Evolutionary conservation across 2,329 filamentous ascomycete species (phyloP).

Genomic region (Fusarium sambucinum): DNA sequence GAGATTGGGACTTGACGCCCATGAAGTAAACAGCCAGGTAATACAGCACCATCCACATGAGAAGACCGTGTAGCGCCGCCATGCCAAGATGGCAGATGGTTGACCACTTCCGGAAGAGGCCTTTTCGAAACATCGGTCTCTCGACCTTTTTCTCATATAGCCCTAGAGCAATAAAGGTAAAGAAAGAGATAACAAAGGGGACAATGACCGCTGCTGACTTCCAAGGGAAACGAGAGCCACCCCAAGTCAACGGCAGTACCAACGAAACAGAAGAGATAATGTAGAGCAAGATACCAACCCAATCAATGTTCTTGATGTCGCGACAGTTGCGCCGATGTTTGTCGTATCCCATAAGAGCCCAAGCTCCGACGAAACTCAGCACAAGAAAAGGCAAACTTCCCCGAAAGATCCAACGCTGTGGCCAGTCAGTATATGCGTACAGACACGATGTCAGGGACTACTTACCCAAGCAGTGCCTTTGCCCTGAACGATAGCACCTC

Average conservation of each 20-base stretch:
- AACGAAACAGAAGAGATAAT: conserved; percentile 36
- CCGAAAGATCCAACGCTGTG: conserved; percentile 54
- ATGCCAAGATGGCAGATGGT: conserved; percentile 40
- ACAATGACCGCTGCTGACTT: conserved; percentile 59
- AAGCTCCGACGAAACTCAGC: conserved; percentile 40
- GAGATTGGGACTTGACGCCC: conserved; percentile 38
- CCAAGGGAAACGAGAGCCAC: conserved; percentile 41
- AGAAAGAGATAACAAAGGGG: conserved; percentile 67
- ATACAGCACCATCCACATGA: conserved; percentile 50
- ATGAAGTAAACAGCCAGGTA: conserved; percentile 48
- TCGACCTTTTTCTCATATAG: conserved; percentile 33
- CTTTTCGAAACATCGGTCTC: conserved; percentile 44
- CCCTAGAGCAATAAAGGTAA: conserved; percentile 56
- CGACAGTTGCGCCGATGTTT: conserved; percentile 1
- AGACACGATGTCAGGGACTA: background rate
- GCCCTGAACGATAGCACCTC: conserved; percentile 38
- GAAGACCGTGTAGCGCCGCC: conserved; percentile 42
- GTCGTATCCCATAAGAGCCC: conserved; percentile 48
- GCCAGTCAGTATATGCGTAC: background rate
- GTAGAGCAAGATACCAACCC: conserved; percentile 71
- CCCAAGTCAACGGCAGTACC: conserved; percentile 36
- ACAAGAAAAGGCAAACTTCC: conserved; percentile 52
- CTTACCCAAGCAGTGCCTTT: conserved; percentile 43
- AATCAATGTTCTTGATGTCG: conserved; percentile 63
- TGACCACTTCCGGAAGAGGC: conserved; percentile 39